phyloP scores from a whole-genome alignment of 441 rosid species.

The Corymbia calophylla region DNA sequence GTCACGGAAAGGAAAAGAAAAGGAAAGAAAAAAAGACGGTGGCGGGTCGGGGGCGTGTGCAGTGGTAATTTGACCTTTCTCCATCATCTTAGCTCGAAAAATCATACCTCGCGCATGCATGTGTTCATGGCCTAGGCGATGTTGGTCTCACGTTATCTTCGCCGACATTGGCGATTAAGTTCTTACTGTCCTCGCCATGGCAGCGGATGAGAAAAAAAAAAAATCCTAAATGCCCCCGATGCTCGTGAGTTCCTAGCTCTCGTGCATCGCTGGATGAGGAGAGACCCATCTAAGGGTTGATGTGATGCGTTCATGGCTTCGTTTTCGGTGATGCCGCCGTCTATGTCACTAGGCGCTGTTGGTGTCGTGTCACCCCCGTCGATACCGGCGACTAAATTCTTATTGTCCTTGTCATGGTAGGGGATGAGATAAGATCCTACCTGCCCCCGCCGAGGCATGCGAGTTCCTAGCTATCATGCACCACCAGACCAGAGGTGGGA shows the following conservation, averaged over 20 bases:
- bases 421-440: background rate
- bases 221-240: background rate
- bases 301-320: too few relatives aligned
- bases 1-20: too few relatives aligned
- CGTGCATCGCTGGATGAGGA: too few relatives aligned
- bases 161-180: background rate
- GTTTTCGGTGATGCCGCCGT: too few relatives aligned
- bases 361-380: background rate
- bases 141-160: too few relatives aligned
- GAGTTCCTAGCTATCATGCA: background rate
- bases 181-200: background rate
- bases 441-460: too few relatives aligned
- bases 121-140: background rate
- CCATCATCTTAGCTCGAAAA: background rate
- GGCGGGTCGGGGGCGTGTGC: background rate
- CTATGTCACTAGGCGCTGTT: too few relatives aligned
- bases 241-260: too few relatives aligned
- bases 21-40: background rate
- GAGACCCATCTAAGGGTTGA: too few relatives aligned
- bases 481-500: accelerated
- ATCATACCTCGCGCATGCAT: background rate
- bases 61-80: background rate
- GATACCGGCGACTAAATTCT: background rate
- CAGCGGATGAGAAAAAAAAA: background rate
- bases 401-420: background rate